These are phyloP conservation scores for Stentor roeselii DNA, from an alignment of 73 alveolate species.

Conservation along the genomic window DNA sequence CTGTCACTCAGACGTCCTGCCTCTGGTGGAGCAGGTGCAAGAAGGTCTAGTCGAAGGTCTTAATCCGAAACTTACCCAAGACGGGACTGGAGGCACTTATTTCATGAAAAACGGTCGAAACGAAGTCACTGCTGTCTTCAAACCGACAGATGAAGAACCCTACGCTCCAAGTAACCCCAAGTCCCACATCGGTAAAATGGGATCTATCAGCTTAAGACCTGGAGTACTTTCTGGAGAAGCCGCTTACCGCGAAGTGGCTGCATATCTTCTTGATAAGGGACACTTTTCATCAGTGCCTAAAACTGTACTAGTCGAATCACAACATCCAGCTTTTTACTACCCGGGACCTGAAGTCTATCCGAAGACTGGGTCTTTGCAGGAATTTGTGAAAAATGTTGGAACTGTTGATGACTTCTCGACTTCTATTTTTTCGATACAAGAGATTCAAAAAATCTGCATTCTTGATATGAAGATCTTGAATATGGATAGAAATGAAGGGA, in stretches of 20 bases:
- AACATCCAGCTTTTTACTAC: slow-evolving; percentile 81
- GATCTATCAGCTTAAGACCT: slow-evolving; percentile 71
- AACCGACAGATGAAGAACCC: slow-evolving; percentile 97
- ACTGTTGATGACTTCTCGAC: slow-evolving; percentile 84
- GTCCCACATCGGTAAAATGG: slow-evolving; percentile 81
- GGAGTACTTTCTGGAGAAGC: slow-evolving; percentile 97
- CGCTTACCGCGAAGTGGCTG: slow-evolving; percentile 94
- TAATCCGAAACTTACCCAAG: slow-evolving; percentile 87
- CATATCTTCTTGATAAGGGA: slow-evolving; percentile 85
- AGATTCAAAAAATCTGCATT: slow-evolving; percentile 91
- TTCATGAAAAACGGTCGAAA: slow-evolving; percentile 64
- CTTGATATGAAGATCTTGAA: slow-evolving; percentile 89
- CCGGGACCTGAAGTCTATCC: slow-evolving; percentile 27
- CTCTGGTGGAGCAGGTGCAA: slow-evolving; percentile 36
- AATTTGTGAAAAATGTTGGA: slow-evolving; percentile 75
- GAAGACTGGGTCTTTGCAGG: slow-evolving; percentile 85
- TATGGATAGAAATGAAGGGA: slow-evolving; percentile 95
- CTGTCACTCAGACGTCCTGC: neutral
- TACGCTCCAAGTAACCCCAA: slow-evolving; percentile 96
- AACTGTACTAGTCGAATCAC: slow-evolving; percentile 91
- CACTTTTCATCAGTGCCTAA: slow-evolving; percentile 84
- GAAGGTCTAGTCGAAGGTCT: slow-evolving; percentile 73
- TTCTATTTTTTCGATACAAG: slow-evolving; percentile 73
- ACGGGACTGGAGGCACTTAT: slow-evolving; percentile 97
- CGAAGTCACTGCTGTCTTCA: slow-evolving; percentile 78